Evolutionary conservation across 176 grass and related monocot species (phyloP).

Genomic region (Oryza nivara): DNA sequence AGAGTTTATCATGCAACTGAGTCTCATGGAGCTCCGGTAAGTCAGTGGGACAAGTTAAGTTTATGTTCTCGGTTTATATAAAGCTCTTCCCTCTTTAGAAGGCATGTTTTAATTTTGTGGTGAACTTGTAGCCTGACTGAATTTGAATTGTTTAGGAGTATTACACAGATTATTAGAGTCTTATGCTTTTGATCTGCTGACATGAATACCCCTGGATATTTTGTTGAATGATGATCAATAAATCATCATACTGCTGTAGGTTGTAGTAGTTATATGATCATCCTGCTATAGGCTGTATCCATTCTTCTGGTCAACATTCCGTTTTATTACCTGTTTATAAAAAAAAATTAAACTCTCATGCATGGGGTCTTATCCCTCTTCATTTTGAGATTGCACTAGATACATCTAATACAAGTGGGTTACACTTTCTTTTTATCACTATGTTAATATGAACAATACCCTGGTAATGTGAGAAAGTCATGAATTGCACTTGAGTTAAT

Average conservation of each 20-base stretch:
- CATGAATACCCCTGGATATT: background rate
- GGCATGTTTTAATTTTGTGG: conserved; percentile 1
- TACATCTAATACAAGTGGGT: background rate
- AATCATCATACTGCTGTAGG: background rate
- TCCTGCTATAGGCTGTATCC: background rate
- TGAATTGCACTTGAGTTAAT: conserved; percentile 28
- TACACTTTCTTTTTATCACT: background rate
- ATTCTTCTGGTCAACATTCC: conserved; percentile 9
- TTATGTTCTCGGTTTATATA: conserved; percentile 2
- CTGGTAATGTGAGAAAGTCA: background rate
- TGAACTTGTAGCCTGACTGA: background rate
- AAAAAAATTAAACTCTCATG: background rate
- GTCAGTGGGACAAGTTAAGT: conserved; percentile 44
- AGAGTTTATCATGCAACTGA: conserved; percentile 29
- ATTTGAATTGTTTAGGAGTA: conserved; percentile 23
- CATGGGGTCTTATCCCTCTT: background rate
- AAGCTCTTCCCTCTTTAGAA: conserved; percentile 6
- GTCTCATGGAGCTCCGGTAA: conserved; percentile 25
- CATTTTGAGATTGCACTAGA: background rate
- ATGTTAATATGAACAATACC: background rate
- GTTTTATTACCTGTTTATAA: conserved; percentile 4
- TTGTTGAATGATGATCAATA: conserved; percentile 19
- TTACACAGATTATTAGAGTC: conserved; percentile 3
- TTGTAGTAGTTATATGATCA: conserved; percentile 13
- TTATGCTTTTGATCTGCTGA: conserved; percentile 26